Evolutionary conservation across 164 flowering plant genomes (phyloP).

Genomic region (Protea cynaroides): DNA sequence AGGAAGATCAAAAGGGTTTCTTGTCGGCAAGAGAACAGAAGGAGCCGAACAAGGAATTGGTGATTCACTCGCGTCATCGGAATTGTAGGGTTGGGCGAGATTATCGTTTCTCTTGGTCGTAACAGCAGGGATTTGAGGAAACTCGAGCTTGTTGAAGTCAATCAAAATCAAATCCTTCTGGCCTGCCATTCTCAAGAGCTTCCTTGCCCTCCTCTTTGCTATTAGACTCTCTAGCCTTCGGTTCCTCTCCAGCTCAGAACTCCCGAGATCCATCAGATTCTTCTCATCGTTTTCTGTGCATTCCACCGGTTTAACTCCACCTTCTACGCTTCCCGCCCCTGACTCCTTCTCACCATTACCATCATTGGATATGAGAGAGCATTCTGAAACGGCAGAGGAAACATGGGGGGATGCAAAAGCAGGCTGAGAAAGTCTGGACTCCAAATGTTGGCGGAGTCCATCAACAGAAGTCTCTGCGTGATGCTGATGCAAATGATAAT

Average conservation of each 20-base stretch:
- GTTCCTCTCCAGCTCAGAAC: conserved; percentile 81
- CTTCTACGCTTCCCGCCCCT: conserved; percentile 20
- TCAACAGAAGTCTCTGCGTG: conserved; percentile 39
- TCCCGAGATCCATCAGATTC: conserved; percentile 58
- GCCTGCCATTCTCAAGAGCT: conserved; percentile 36
- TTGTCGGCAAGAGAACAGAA: conserved; percentile 48
- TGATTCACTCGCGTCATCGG: conserved; percentile 37
- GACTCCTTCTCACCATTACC: conserved; percentile 20
- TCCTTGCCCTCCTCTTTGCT: conserved; percentile 66
- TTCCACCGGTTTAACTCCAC: conserved; percentile 8
- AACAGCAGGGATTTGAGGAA: conserved; percentile 51
- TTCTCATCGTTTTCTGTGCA: conserved; percentile 40
- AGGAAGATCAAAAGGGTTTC: conserved; percentile 89
- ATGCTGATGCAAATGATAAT: conserved; percentile 49
- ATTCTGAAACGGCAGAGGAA: conserved; percentile 35
- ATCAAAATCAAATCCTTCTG: conserved; percentile 82
- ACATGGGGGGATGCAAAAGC: conserved; percentile 42
- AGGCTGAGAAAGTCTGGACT: no score
- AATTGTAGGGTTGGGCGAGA: conserved; percentile 50
- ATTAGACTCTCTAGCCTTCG: conserved; percentile 77
- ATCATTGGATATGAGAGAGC: conserved; percentile 17
- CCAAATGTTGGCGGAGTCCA: no score
- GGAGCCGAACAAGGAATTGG: conserved; percentile 94
- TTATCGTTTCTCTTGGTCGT: conserved; percentile 60
- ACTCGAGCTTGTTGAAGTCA: conserved; percentile 63